Conservation (phyloP, 192 early-diverging fungal species). For the Lobosporangium transversale region DNA sequence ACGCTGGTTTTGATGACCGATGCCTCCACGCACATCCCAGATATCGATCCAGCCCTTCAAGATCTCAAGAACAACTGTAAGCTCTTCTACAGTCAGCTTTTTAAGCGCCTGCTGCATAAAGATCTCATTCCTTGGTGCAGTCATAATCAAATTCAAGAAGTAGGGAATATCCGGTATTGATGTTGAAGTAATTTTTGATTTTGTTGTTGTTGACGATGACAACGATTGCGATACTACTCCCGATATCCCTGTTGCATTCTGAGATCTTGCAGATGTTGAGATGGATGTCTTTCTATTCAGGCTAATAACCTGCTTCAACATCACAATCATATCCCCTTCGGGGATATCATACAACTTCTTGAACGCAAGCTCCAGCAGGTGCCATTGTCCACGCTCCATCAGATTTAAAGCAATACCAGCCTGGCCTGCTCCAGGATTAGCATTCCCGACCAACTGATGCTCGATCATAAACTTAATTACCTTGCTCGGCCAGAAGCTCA, state of each 20-base stretch:
- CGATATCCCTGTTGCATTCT: no score
- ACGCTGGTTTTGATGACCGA: constrained; percentile 28
- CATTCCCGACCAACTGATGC: constrained; percentile 48
- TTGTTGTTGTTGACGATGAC: not conserved
- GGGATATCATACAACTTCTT: constrained; percentile 59
- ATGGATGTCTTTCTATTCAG: constrained; percentile 32
- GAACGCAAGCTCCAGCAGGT: constrained; percentile 53
- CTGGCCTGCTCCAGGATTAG: constrained; percentile 48
- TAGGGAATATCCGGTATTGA: constrained; percentile 18
- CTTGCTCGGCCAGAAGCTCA: constrained; percentile 54
- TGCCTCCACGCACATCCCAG: constrained; percentile 49
- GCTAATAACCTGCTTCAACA: constrained; percentile 54
- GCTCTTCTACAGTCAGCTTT: constrained; percentile 50
- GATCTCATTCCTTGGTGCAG: constrained; percentile 58
- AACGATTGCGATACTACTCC: constrained; percentile 5
- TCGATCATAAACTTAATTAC: constrained; percentile 53
- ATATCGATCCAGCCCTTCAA: constrained; percentile 44
- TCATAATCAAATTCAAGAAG: constrained; percentile 51
- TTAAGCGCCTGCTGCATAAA: constrained; percentile 64
- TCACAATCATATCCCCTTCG: constrained; percentile 54
- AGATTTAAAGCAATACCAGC: constrained; percentile 48
- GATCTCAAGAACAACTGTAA: constrained; percentile 51
- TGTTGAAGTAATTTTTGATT: not conserved
- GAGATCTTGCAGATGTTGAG: constrained; percentile 3
- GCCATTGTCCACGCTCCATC: constrained; percentile 58